These are phyloP conservation scores for Viola pubescens DNA, from an alignment of 441 rosid genomes.

Conservation along the genomic window DNA sequence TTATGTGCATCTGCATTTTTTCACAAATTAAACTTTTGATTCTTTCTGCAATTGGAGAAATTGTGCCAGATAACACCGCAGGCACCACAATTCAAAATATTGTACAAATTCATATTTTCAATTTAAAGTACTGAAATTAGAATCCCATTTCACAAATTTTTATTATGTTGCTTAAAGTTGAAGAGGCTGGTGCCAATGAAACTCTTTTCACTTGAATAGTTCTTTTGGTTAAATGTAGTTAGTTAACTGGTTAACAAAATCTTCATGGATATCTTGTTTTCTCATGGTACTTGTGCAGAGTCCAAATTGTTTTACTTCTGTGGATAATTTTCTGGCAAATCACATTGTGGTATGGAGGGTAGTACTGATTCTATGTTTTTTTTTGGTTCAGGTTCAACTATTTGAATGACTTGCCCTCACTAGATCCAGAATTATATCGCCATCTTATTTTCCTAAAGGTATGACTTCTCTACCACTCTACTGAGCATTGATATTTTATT, in stretches of 20 bases:
- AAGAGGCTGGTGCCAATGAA: no score
- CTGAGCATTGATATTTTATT: neutral
- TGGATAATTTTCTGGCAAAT: no score
- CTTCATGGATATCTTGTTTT: no score
- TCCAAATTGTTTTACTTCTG: no score
- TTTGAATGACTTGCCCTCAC: constrained; percentile 90
- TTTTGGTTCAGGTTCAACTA: constrained; percentile 69
- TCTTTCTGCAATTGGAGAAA: neutral
- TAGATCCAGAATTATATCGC: constrained; percentile 94
- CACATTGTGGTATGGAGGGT: no score
- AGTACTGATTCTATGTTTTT: neutral
- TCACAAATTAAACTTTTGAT: no score
- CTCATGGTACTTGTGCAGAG: no score
- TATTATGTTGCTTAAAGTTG: no score
- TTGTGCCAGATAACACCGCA: neutral
- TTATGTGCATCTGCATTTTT: neutral
- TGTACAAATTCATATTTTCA: no score
- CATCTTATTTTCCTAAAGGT: constrained; percentile 98
- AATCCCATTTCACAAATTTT: neutral
- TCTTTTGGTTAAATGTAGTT: no score
- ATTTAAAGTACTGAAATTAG: neutral
- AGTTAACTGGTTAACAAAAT: no score
- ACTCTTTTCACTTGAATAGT: no score
- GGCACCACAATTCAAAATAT: neutral
- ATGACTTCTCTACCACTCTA: constrained; percentile 11